Evolutionary conservation across 306 rosid species (phyloP), one percentile per base, ranked within the genome.

Genomic region (Acacia crassicarpa): DNA sequence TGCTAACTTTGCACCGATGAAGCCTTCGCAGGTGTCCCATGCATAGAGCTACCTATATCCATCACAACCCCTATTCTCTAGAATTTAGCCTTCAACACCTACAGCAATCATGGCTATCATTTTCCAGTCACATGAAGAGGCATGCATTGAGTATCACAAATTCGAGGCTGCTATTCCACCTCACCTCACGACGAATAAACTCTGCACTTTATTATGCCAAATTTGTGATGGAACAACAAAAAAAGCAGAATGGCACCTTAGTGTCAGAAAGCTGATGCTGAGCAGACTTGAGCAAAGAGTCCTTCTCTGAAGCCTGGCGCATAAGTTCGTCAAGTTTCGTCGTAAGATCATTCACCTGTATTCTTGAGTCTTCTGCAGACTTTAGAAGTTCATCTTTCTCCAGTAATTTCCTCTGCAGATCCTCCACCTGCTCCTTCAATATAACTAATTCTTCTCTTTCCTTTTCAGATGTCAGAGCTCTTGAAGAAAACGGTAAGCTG

Each of bases 321-420:
- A 85, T 93, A 41, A 93, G 75, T 46, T 89, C 94, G 78, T 91
- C 91, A 35, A 95, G 83, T 83, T 88, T 89, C 43, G 78, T 82
- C 69, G 83, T 87, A 80, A 91, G 74, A 84, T 84, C 72, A 49
- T 75, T 87, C 88, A 87, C 46, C 84, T 95, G 93, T 38, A 82
- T 88, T 89, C 83, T 91, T 71, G 89, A 84, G 66, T 85, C 76
- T 87, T 95, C 99, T 0, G 88, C 95, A 41, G 97, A 92, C 82
- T 86, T 91, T 44, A 93, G 61, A 66, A 90, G 89, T 71, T 92
- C 98, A 69, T 93, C 97, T 88, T 90, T 93, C 86, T 93, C 97
- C 70, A 46, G 74, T 68, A 96, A 51, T 78, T 89, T 90, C 81
- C 66, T 88, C 84, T 89, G 93, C 86, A 96, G 82, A 78, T 93